These are phyloP conservation scores for Phytophthora fragariaefolia DNA, from an alignment of 352 stramenopile genomes.

Conservation along the genomic window DNA sequence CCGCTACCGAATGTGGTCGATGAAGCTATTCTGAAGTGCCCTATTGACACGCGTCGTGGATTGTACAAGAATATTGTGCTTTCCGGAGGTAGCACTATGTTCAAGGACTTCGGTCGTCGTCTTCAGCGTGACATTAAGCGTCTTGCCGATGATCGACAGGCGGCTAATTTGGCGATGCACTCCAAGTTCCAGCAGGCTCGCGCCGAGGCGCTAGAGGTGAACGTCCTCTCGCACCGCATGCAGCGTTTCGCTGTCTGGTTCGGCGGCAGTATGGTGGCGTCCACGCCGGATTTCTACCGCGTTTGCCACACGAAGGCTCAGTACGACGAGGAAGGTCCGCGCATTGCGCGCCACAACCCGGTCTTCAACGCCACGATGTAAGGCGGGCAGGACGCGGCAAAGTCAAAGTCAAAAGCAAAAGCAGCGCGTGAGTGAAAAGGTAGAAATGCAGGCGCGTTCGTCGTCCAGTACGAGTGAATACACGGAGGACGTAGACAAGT, in stretches of 20 bases:
- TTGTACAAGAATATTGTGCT: constrained; percentile 98
- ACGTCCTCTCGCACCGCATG: constrained; percentile 95
- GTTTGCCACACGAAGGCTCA: constrained; percentile 97
- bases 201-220: constrained; percentile 90
- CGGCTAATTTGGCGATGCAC: constrained; percentile 85
- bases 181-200: constrained; percentile 71
- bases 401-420: constrained; percentile 7
- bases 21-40: constrained; percentile 95
- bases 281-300: constrained; percentile 94
- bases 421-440: constrained; percentile 1
- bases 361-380: constrained; percentile 96
- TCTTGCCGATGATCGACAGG: constrained; percentile 90
- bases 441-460: constrained; percentile 15
- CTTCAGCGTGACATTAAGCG: constrained; percentile 96
- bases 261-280: constrained; percentile 94
- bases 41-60: constrained; percentile 93
- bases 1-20: constrained; percentile 95
- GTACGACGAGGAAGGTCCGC: constrained; percentile 96
- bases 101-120: constrained; percentile 95
- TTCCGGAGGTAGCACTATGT: constrained; percentile 96
- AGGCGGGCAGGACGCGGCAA: too few species aligned
- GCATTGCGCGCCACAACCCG: constrained; percentile 95
- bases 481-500: constrained; percentile 29
- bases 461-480: constrained; percentile 33
- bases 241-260: constrained; percentile 97